Conservation (phyloP, 2,329 filamentous ascomycete species). For the Sporothrix luriei region DNA sequence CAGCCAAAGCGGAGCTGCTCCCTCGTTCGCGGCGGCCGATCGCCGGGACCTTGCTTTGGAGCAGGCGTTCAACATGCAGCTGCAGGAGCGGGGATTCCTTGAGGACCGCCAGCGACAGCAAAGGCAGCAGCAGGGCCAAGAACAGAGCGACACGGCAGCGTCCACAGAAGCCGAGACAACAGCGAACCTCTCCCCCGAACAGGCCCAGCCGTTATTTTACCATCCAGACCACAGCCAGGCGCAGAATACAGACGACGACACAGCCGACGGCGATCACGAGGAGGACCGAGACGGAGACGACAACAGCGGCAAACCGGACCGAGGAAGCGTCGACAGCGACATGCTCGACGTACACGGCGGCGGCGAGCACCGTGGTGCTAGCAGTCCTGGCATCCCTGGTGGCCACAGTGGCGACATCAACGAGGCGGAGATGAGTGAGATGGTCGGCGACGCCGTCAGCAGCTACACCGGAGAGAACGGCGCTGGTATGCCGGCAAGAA, state of each 20-base stretch:
- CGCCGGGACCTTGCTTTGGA: slow-evolving; percentile 29
- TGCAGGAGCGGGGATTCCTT: too few relatives aligned
- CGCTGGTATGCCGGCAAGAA: background rate
- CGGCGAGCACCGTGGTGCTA: too few relatives aligned
- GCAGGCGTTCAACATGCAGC: slow-evolving; percentile 27
- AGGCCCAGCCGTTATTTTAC: slow-evolving; percentile 13
- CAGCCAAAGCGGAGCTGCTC: background rate
- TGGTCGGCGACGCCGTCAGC: slow-evolving; percentile 29
- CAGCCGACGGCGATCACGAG: background rate
- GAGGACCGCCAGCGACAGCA: slow-evolving; percentile 32
- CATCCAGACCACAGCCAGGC: background rate
- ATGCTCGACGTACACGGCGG: slow-evolving; percentile 15
- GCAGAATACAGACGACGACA: background rate
- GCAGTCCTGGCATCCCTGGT: slow-evolving; percentile 36
- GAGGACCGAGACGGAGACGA: background rate
- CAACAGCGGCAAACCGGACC: background rate
- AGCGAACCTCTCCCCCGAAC: slow-evolving; percentile 8
- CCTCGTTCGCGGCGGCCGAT: too few relatives aligned
- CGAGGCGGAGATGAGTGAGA: slow-evolving; percentile 35
- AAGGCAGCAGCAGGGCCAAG: background rate
- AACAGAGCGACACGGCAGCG: background rate
- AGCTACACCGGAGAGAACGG: background rate
- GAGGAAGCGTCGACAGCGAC: slow-evolving; percentile 11
- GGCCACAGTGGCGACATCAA: slow-evolving; percentile 37
- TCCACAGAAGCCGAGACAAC: background rate